phyloP scores from a whole-genome alignment of 179 eudicot genomes.

The Heliamphora pulchella region DNA sequence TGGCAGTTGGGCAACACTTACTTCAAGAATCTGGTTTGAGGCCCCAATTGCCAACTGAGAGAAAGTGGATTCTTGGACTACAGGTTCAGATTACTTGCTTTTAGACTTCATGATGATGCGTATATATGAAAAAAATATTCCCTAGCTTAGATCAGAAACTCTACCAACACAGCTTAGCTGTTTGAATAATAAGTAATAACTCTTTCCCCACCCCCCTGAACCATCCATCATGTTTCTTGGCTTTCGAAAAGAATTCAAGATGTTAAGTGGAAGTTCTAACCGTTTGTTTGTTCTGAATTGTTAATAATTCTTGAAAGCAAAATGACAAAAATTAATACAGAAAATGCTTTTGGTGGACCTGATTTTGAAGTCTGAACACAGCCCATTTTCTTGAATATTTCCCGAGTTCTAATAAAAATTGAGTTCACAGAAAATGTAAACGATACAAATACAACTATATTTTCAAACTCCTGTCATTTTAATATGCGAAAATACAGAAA shows the following conservation, averaged over 20 bases:
- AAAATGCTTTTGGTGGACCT: neutral
- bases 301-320: neutral
- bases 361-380: neutral
- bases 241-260: neutral
- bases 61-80: slow-evolving; percentile 90
- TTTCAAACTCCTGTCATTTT: neutral
- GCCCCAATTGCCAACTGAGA: slow-evolving; percentile 50
- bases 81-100: slow-evolving; percentile 49
- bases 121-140: neutral
- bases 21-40: slow-evolving; percentile 48
- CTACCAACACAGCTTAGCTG: neutral
- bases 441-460: neutral
- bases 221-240: slow-evolving; percentile 2
- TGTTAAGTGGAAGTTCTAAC: neutral
- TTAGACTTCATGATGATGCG: neutral
- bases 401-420: neutral
- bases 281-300: neutral
- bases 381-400: neutral
- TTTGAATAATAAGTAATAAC: too few relatives aligned
- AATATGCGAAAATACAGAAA: neutral
- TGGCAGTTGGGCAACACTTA: slow-evolving; percentile 32
- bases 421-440: neutral
- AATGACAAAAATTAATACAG: neutral
- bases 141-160: neutral
- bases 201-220: too few relatives aligned